Base-by-base conservation (phyloP, 768 basidiomycete species). In the Chalciporus pseudorubinellus region DNA sequence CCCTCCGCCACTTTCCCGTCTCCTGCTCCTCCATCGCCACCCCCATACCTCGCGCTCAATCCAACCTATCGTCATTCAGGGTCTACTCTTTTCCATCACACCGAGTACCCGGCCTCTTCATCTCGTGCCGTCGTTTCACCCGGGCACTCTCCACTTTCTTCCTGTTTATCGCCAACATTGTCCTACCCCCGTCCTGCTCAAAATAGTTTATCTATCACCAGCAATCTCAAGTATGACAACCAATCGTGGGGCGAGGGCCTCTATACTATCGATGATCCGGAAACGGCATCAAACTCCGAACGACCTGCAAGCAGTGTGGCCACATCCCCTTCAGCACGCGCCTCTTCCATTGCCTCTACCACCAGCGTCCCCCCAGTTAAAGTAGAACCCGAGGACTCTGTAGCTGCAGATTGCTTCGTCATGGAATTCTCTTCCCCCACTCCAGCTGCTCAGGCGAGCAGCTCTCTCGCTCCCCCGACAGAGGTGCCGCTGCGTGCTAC, bases 401-500 rank as follows among this genome's bases (percentile, higher is more conserved):
- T 50, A 6, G 36, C 57, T 9, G 39, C 67, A 8, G 67, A 68
- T 16, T 69, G 67, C 52, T 69, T 69, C 26, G 69, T 69, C 51
- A 69, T 69, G 70, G 68, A 69, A 39, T 69, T 69, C 46, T 68
- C 70, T 7, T 49, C 66, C 10, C 29, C 61, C 13, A 56, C 64
- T 20, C 56, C 59, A 58, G 55, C 59, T 64, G 53, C 70, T 50
- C 56, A 78, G 70, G 57, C 67, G 0, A 70, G 69, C 24, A 59
- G 59, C 52, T 66, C 73, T 0, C 70, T 77, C 45, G 79, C 78
- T 1, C 80, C 81, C 1, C 82, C 81, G 2, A 81, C 79, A 29
- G 81, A 83, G 61, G 87, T 88, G 1, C 87, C 88, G 8, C 76
- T 88, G 13, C 85, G 88, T 41, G 88, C 87, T 8, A 89, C 85